Evolutionary conservation across 768 basidiomycete genomes (phyloP), one percentile per base, ranked within the genome.

Genomic region (Rossbeevera mucosa): DNA sequence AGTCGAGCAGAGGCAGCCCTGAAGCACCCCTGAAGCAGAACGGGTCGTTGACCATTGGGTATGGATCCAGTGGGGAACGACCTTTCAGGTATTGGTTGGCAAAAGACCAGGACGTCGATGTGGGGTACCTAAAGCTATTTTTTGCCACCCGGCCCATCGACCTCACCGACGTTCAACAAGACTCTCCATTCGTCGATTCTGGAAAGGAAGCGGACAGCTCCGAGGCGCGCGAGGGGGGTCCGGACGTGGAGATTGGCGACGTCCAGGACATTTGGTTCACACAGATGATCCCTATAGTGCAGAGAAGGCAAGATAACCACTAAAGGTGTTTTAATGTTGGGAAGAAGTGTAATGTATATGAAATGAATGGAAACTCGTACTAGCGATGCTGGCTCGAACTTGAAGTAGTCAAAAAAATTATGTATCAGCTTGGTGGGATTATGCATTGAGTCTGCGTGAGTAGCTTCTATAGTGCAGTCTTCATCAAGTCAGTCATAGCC

Each of bases 41-140:
- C 1, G 45, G 31, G 47, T 42, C 29, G 6, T 50, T 72, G n/a
- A 59, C 71, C 1, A 66, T 78, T 11, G 78, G 77, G 5, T 76
- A 76, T 52, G 75, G 75, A 0, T 22, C 21, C 22, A 43, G 42
- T 2, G 42, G 22, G 12, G 22, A 25, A 24, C 42, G 22, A 21
- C 44, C 44, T 0, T 48, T 57, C 8, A 13, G 2, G 3, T 51
- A 47, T 44, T 56, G 31, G 11, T 44, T 56, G 26, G 28, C 22
- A n/a, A 4, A 25, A 14, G 24, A 21, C 21, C 28, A 29, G 49
- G 21, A 29, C 5, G 44, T 45, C 20, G 44, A 45, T n/a, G 28
- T 45, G 11, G 44, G 44, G 7, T 45, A 45, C 18, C 44, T 45
- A 3, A 50, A 47, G n/a, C 7, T 50, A 3, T 46, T 31, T 24